phyloP scores from a whole-genome alignment of 352 stramenopile species.

The Phytophthora fragariae region DNA sequence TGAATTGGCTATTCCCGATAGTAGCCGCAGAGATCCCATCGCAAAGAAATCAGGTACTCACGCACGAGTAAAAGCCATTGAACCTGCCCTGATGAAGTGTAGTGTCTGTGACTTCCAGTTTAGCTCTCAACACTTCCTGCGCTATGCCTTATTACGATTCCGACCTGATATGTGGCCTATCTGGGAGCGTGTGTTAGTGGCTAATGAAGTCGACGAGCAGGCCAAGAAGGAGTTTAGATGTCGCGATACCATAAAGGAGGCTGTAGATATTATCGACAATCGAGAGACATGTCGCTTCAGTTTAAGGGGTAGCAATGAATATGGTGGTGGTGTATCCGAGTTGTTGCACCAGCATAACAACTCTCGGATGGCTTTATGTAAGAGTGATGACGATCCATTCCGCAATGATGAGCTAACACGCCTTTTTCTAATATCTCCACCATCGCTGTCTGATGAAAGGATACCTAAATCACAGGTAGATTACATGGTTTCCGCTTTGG shows the following conservation, averaged over 20 bases:
- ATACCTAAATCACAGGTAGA: constrained; percentile 5
- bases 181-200: background rate
- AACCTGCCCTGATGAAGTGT: background rate
- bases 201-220: background rate
- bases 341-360: no score
- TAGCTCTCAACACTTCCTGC: background rate
- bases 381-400: constrained; percentile 8
- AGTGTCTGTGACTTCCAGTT: background rate
- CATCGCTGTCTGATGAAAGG: background rate
- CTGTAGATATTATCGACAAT: background rate
- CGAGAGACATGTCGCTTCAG: no score
- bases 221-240: background rate
- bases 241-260: background rate
- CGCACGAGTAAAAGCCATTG: background rate
- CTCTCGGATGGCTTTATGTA: no score
- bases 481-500: constrained; percentile 12
- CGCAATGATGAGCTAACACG: constrained; percentile 3
- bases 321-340: no score
- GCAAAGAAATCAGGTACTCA: no score
- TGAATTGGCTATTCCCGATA: background rate
- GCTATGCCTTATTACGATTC: background rate
- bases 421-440: background rate
- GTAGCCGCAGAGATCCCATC: background rate
- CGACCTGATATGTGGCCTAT: background rate
- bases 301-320: no score